Evolutionary conservation across 148 eudicot species (phyloP), one percentile per base, ranked within the genome.

Genomic region (Vaccinium corymbosum): DNA sequence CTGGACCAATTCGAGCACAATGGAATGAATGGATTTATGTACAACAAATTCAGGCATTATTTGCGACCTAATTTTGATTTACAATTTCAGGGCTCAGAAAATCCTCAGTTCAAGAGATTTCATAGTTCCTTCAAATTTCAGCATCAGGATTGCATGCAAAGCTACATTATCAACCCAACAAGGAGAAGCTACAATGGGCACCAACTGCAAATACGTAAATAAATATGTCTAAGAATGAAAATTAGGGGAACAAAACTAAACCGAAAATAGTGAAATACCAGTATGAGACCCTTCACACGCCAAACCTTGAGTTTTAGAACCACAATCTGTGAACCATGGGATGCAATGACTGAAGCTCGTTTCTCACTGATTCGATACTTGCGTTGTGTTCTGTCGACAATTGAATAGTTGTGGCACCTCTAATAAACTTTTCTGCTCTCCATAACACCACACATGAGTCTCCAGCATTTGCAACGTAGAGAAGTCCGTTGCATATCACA

Each of bases 211-310:
- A 77, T 51, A 20, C 11, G 15, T 75, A 68, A 66, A 29, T 35
- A 72, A 72, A 35, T 32, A 71, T 72, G n/a, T 6, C 22, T 17
- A 75, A 46, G 22, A 75, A 75, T 0, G 11, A 19, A 1, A n/a
- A 48, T 20, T n/a, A 49, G 25, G 14, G 6, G 25, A 4, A 16
- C 38, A 4, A 57, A 35, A 72, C 19, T 20, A 13, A 42, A 17
- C 52, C 59, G 38, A 56, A 77, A 3, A 62, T 16, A 48, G 2
- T 19, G 6, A 74, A 14, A 20, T 88, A 95, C 97, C 98, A 93
- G 95, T 86, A 94, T 94, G 77, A 93, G 85, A 53, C 98, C 98
- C 89, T 95, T 95, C 56, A 95, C 98, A 17, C 97, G 95, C 97
- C 98, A 95, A 70, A 89, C 95, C 72, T 93, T 92, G 87, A 92